Percentiles rank a stretch among this genome's conserved stretches.
Evolutionary conservation across 2,329 filamentous ascomycete species (phyloP).

Genomic region (Penicillium thymicola): DNA sequence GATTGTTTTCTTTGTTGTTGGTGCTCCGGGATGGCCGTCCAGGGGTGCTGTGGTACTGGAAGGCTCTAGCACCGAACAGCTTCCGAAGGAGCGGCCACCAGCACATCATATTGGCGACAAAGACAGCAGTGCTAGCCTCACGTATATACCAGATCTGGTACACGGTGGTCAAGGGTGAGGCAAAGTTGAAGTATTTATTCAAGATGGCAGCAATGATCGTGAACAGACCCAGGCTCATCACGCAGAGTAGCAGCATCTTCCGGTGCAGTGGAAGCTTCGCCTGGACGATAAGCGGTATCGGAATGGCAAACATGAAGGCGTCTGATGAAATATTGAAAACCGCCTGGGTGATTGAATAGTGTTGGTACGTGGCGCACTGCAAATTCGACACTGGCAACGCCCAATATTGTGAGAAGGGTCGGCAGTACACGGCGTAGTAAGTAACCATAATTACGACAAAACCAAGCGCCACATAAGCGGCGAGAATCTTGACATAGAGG

Average conservation of each 20-base stretch:
- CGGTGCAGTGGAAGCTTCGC: constrained; percentile 33
- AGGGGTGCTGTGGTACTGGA: constrained; percentile 25
- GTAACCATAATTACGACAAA: constrained; percentile 50
- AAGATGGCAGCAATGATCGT: constrained; percentile 46
- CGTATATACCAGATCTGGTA: constrained; percentile 45
- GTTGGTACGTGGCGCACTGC: constrained; percentile 42
- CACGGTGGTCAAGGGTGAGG: constrained; percentile 33
- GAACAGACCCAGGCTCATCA: constrained; percentile 41
- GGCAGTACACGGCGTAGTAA: constrained; percentile 51
- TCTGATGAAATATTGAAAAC: constrained; percentile 47
- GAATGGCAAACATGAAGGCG: constrained; percentile 37
- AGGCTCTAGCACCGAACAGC: constrained; percentile 26
- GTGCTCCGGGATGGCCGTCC: constrained; percentile 13
- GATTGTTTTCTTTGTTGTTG: constrained; percentile 1
- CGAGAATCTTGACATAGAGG: constrained; percentile 39
- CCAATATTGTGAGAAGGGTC: constrained; percentile 51
- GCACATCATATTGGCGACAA: constrained; percentile 47
- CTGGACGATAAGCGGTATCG: constrained; percentile 36
- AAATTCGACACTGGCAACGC: constrained; percentile 42
- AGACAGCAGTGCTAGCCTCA: constrained; percentile 39
- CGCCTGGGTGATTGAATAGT: constrained; percentile 43
- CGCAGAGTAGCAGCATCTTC: constrained; percentile 33
- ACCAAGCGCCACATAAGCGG: constrained; percentile 42
- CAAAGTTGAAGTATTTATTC: constrained; percentile 47
- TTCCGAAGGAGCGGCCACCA: constrained; percentile 31